Evolutionary conservation across 306 rosid genomes (phyloP).

Genomic region (Prunus kanzakura): DNA sequence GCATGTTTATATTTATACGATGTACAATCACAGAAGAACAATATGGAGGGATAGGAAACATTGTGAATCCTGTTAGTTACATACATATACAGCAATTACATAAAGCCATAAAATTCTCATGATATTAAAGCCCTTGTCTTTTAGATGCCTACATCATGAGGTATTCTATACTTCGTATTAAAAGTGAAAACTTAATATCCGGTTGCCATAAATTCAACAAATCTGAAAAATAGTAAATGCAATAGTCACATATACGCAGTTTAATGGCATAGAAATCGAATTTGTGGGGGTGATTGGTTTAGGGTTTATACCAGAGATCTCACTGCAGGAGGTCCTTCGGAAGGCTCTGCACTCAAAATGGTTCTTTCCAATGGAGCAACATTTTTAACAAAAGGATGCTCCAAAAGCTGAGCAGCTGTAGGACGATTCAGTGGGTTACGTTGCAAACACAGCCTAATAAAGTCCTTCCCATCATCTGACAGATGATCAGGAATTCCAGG

Average conservation of each 20-base stretch:
- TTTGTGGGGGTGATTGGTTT: too few relatives aligned
- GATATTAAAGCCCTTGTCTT: background rate
- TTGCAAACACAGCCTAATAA: slow-evolving; percentile 73
- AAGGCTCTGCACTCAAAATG: slow-evolving; percentile 34
- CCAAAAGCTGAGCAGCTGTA: slow-evolving; percentile 41
- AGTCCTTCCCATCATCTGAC: slow-evolving; percentile 72
- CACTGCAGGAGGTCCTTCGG: slow-evolving; percentile 45
- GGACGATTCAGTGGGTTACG: slow-evolving; percentile 67
- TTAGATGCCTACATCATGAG: background rate
- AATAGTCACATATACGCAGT: background rate
- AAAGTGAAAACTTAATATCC: background rate
- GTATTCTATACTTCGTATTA: too few relatives aligned
- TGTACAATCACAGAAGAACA: background rate
- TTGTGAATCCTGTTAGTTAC: background rate
- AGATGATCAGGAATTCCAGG: slow-evolving; percentile 73
- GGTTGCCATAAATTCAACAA: background rate
- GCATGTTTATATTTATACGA: background rate
- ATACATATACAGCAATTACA: background rate
- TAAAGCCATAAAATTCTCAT: background rate
- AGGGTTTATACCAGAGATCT: slow-evolving; percentile 50
- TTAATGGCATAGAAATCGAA: too few relatives aligned
- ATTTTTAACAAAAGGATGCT: slow-evolving; percentile 73
- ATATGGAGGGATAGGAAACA: background rate
- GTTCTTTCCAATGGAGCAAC: slow-evolving; percentile 56
- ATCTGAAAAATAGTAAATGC: background rate